phyloP scores from a whole-genome alignment of 2,329 filamentous ascomycete species.

The Bertia moriformis region DNA sequence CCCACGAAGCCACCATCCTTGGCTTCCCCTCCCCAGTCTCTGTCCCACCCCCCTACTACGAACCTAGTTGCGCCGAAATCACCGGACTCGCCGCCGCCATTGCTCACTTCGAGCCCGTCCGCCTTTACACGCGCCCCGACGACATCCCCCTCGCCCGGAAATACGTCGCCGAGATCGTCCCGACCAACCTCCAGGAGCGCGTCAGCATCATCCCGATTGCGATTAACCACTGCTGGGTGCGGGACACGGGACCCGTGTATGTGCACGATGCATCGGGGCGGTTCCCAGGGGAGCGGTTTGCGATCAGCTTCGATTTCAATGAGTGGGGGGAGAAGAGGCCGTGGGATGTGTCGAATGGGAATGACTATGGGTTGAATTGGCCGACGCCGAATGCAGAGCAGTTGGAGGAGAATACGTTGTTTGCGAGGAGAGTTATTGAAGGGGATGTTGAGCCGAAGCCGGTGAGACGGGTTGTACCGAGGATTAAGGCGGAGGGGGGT shows the following conservation, averaged over 20 bases:
- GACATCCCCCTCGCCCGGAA: conserved; percentile 4
- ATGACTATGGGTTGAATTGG: neutral
- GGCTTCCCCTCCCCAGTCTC: conserved; percentile 1
- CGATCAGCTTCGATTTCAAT: neutral
- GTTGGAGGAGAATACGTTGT: neutral
- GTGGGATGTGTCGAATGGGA: neutral
- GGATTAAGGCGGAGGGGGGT: conserved; percentile 11
- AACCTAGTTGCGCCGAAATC: conserved; percentile 9
- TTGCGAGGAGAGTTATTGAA: neutral
- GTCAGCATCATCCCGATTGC: conserved; percentile 2
- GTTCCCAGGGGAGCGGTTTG: no score
- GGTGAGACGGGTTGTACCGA: no score
- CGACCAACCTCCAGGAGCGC: no score
- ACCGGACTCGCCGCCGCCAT: conserved; percentile 11
- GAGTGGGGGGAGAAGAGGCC: neutral
- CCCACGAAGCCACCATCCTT: neutral
- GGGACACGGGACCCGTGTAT: conserved; percentile 14
- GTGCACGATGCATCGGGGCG: neutral
- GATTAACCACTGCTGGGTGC: conserved; percentile 13
- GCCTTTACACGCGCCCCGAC: conserved; percentile 11
- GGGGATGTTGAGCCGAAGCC: conserved; percentile 4
- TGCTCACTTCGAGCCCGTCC: conserved; percentile 14
- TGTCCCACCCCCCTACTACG: neutral
- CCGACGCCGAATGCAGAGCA: no score
- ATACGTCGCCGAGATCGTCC: no score